Percentiles rank a stretch among this genome's conserved stretches.
Evolutionary conservation across 768 basidiomycete species (phyloP).

Genomic region (Psilocybe cyanescens): DNA sequence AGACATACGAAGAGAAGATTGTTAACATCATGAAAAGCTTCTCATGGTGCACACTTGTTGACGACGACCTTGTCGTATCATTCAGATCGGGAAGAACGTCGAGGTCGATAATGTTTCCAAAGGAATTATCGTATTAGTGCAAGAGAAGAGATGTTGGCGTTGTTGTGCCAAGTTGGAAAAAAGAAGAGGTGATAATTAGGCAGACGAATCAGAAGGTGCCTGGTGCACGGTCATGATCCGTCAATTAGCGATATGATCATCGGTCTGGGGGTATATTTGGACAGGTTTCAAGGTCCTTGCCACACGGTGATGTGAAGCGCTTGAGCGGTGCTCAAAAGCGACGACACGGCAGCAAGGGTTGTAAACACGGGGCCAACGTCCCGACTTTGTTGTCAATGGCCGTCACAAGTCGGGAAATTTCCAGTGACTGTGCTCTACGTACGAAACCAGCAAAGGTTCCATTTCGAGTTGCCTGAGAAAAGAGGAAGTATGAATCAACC

Average conservation of each 20-base stretch:
- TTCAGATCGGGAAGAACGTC: too few species aligned
- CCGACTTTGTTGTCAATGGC: conserved; percentile 1
- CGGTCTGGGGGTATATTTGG: not conserved
- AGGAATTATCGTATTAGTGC: too few species aligned
- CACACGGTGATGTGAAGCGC: not conserved
- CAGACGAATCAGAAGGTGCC: too few species aligned
- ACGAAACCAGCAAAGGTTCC: not conserved
- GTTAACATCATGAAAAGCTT: too few species aligned
- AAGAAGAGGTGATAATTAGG: too few species aligned
- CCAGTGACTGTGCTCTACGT: not conserved
- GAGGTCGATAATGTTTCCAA: too few species aligned
- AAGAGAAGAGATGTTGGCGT: too few species aligned
- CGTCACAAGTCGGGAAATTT: conserved; percentile 1
- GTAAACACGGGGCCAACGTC: not conserved
- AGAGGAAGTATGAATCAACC: not conserved
- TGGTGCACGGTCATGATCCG: too few species aligned
- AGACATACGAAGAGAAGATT: too few species aligned
- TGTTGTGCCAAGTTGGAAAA: too few species aligned
- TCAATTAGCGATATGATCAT: not conserved
- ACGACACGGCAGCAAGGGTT: not conserved
- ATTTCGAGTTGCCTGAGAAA: not conserved
- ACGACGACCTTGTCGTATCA: too few species aligned
- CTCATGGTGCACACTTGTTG: too few species aligned
- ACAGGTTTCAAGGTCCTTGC: not conserved
- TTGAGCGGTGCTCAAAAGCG: not conserved